A percentile compares a stretch with the other conserved stretches of the same genome.
Evolutionary conservation across 2,329 filamentous ascomycete species (phyloP).

Genomic region (Diatrype stigma): DNA sequence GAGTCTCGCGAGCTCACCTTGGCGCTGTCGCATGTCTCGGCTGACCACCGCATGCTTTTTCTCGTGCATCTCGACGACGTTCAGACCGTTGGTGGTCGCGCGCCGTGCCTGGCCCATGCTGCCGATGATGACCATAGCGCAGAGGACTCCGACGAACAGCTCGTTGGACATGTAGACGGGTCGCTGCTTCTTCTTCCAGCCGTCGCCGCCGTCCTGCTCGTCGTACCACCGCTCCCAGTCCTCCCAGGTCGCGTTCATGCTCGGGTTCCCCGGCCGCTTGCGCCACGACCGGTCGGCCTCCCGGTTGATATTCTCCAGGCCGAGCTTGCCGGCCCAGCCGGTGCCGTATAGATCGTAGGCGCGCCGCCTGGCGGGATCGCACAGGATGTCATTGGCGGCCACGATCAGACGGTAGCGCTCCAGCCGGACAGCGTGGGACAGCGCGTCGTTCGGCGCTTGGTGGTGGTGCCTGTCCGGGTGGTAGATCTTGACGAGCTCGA

Average conservation of each 20-base stretch:
- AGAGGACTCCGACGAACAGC: constrained; percentile 69
- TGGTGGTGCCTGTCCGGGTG: constrained; percentile 71
- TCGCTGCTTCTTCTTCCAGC: constrained; percentile 42
- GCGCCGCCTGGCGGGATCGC: constrained; percentile 70
- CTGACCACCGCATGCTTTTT: constrained; percentile 64
- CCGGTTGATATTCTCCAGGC: constrained; percentile 38
- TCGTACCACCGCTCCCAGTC: constrained; percentile 87
- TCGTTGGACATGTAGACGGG: constrained; percentile 72
- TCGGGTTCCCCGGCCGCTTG: constrained; percentile 41
- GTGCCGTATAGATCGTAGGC: constrained; percentile 79
- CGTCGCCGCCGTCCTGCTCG: constrained; percentile 41
- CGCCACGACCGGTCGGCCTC: constrained; percentile 46
- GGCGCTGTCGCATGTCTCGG: constrained; percentile 51
- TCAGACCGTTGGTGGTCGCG: constrained; percentile 57
- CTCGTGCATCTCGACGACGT: constrained; percentile 62
- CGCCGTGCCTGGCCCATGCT: constrained; percentile 69
- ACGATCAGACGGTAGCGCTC: constrained; percentile 89
- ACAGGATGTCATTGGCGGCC: constrained; percentile 82
- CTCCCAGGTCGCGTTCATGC: constrained; percentile 89
- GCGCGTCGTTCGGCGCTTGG: constrained; percentile 34
- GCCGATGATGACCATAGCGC: constrained; percentile 64
- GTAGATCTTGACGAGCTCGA: constrained; percentile 91
- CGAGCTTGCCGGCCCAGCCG: constrained; percentile 68
- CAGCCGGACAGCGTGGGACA: constrained; percentile 62
- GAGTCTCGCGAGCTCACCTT: constrained; percentile 48